Evolutionary conservation across 2,329 filamentous ascomycete genomes (phyloP), one percentile per base, ranked within the genome.

Genomic region (Achaetomium macrosporum): DNA sequence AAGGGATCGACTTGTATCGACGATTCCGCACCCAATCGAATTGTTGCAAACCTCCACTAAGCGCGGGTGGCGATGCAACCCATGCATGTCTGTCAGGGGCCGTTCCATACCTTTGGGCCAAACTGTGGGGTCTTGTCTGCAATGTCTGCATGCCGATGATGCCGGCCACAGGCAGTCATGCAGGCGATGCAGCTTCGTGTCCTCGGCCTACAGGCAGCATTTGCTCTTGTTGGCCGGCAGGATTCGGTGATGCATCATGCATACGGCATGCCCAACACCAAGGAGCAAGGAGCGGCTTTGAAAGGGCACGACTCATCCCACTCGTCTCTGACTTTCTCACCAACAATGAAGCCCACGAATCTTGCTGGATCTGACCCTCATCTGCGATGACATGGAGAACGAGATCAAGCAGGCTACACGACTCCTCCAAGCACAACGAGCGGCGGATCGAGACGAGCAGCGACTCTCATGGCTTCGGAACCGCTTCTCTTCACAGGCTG

Each of bases 341-440:
- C 13, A 30, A 33, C 33, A 16, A 40, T 36, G 29, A 39, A 15
- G 35, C 6, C 4, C 29, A 16, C 31, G 30, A 5, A 36, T 11
- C 15, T 36, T 10, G 12, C 9, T 39, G 44, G 35, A 33, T 36
- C 36, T 20, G 9, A 30, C 39, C 41, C 43, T 44, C 16, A 42
- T 47, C 20, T 49, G 52, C 42, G 40, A 53, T 42, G 42, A 50
- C 48, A 61, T 61, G 60, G 60, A 58, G 41, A 43, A 30, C 53
- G 57, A 56, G 47, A 50, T 53, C 53, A 56, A 55, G 29, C 53
- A 61, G 45, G 60, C 59, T 7, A 57, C 53, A 20, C 47, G 55
- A n/a, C 57, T 62, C 7, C 57, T 62, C 47, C 53, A 57, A 20
- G 59, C 56, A 29, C 57, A 58, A 35, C 53, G 59, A 12, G 50